These are phyloP conservation scores for Monilinia polystroma DNA, from an alignment of 2,329 filamentous ascomycete genomes.

Conservation along the genomic window DNA sequence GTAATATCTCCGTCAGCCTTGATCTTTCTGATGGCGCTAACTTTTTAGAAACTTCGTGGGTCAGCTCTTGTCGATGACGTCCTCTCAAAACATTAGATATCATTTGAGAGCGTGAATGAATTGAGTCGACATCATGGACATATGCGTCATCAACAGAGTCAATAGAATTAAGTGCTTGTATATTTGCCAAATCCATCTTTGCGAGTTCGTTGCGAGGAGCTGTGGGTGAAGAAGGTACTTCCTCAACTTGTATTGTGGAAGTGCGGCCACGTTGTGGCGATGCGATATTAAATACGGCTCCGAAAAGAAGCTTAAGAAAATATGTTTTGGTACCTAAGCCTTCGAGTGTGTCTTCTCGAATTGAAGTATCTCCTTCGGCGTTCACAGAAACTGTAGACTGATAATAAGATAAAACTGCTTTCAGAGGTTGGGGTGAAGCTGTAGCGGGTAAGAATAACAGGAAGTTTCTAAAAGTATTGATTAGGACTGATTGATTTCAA, in stretches of 20 bases:
- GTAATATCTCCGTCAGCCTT: constrained; percentile 49
- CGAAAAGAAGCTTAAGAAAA: constrained; percentile 72
- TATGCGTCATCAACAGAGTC: constrained; percentile 25
- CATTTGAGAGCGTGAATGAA: constrained; percentile 14
- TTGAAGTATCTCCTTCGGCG: constrained; percentile 87
- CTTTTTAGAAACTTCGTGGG: constrained; percentile 27
- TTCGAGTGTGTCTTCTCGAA: constrained; percentile 87
- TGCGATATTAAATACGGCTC: constrained; percentile 70
- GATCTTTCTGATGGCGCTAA: constrained; percentile 29
- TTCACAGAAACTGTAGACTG: constrained; percentile 85
- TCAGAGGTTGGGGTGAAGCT: constrained; percentile 67
- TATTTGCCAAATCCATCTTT: constrained; percentile 26
- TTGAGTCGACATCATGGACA: constrained; percentile 15
- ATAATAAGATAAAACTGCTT: constrained; percentile 87
- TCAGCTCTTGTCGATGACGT: constrained; percentile 22
- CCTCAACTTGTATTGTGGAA: constrained; percentile 14
- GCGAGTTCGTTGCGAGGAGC: constrained; percentile 8
- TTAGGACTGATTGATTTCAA: constrained; percentile 11
- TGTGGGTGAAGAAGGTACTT: constrained; percentile 16
- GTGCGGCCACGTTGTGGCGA: constrained; percentile 39
- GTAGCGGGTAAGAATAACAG: constrained; percentile 78
- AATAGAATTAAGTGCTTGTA: constrained; percentile 26
- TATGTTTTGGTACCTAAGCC: constrained; percentile 84
- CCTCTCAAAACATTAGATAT: constrained; percentile 12
- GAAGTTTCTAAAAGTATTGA: constrained; percentile 66